A percentile compares a stretch with the other conserved stretches of the same genome.
phyloP scores from a whole-genome alignment of 2,329 filamentous ascomycete genomes.

The Whalleya microplaca region DNA sequence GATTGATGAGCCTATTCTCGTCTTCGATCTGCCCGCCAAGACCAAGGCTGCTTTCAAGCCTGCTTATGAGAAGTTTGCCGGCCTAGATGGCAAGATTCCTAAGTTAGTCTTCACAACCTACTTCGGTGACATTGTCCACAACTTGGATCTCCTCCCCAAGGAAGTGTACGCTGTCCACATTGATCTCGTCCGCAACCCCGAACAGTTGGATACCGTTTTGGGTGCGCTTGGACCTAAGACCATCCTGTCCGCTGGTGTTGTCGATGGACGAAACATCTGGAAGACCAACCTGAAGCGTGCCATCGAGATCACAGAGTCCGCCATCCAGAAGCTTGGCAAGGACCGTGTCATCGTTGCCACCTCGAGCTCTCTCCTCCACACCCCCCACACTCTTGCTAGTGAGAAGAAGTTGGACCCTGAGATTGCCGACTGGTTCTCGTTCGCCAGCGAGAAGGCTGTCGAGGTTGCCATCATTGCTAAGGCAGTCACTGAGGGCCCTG shows the following conservation, averaged over 20 bases:
- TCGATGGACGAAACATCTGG: constrained; percentile 99
- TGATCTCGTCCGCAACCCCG: constrained; percentile 96
- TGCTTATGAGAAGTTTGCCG: constrained; percentile 85
- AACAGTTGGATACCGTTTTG: constrained; percentile 89
- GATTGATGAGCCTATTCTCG: constrained; percentile 96
- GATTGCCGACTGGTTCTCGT: constrained; percentile 97
- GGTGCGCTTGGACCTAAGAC: constrained; percentile 85
- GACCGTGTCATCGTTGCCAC: constrained; percentile 96
- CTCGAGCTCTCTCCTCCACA: constrained; percentile 97
- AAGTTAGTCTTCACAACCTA: constrained; percentile 93
- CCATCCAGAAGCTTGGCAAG: constrained; percentile 93
- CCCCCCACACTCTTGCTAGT: constrained; percentile 94
- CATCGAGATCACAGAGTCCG: constrained; percentile 87
- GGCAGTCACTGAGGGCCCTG: constrained; percentile 91
- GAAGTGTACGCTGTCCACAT: constrained; percentile 86
- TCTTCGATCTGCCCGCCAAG: constrained; percentile 89
- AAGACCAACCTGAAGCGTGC: constrained; percentile 99
- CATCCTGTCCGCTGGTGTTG: constrained; percentile 91
- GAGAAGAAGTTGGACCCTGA: constrained; percentile 98
- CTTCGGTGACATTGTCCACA: constrained; percentile 99
- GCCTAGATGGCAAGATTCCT: constrained; percentile 78
- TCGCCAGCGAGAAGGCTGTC: constrained; percentile 89
- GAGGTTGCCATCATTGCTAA: constrained; percentile 95
- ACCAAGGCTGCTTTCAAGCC: constrained; percentile 98
- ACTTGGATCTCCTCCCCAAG: constrained; percentile 85